A percentile compares a stretch with the other conserved stretches of the same genome.
Conservation (phyloP, 306 rosid genomes). For the Pyrus communis region DNA sequence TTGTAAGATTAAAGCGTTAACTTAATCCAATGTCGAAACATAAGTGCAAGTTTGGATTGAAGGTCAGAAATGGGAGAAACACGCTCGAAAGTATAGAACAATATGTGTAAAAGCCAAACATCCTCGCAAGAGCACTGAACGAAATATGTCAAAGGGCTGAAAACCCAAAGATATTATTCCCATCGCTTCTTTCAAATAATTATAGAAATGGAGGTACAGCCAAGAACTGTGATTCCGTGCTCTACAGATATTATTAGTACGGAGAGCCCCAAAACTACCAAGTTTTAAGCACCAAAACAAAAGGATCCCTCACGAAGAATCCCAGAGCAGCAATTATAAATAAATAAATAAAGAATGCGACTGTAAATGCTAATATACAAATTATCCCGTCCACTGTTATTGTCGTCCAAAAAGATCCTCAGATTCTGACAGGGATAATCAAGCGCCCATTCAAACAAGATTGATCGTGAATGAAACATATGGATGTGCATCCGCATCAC, state of each 20-base stretch:
- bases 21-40: no score
- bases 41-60: no score
- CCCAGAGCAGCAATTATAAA: slow-evolving; percentile 30
- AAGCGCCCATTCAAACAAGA: slow-evolving; percentile 36
- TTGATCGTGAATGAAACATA: slow-evolving; percentile 81
- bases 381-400: slow-evolving; percentile 37
- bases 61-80: no score
- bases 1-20: no score
- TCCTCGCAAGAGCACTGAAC: no score
- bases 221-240: neutral
- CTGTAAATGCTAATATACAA: slow-evolving; percentile 42
- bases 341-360: slow-evolving; percentile 36
- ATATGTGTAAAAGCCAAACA: no score
- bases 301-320: slow-evolving; percentile 15
- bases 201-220: neutral
- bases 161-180: neutral
- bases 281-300: neutral
- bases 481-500: slow-evolving; percentile 70
- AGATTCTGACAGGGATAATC: slow-evolving; percentile 3
- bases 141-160: no score
- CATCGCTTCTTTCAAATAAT: neutral
- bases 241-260: neutral
- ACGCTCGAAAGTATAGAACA: no score
- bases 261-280: neutral
- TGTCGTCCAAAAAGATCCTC: slow-evolving; percentile 28